Evolutionary conservation across 2,329 filamentous ascomycete species (phyloP).

Genomic region (Exophiala phaeomuriformis): DNA sequence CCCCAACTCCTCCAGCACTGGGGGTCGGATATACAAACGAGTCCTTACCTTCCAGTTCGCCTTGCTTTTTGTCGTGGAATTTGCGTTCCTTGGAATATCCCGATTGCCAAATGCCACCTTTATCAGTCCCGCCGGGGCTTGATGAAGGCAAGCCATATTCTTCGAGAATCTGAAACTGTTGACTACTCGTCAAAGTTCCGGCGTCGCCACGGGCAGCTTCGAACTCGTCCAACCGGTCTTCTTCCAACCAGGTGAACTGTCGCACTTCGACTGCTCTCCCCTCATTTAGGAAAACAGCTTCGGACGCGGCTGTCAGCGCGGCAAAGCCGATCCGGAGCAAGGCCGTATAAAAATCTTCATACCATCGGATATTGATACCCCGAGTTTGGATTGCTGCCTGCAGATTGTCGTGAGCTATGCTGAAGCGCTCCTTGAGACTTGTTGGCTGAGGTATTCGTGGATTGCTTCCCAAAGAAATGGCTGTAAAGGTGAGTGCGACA

Average conservation of each 20-base stretch:
- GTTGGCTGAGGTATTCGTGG: slow-evolving; percentile 40
- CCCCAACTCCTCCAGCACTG: slow-evolving; percentile 60
- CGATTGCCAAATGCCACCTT: slow-evolving; percentile 36
- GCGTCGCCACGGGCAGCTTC: slow-evolving; percentile 43
- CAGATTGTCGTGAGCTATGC: slow-evolving; percentile 74
- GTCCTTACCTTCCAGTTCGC: slow-evolving; percentile 22
- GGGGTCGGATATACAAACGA: slow-evolving; percentile 34
- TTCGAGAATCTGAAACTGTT: slow-evolving; percentile 29
- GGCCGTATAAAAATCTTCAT: slow-evolving; percentile 94
- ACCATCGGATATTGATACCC: slow-evolving; percentile 69
- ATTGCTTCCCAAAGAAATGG: slow-evolving; percentile 52
- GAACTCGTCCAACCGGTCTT: slow-evolving; percentile 72
- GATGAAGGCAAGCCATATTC: slow-evolving; percentile 28
- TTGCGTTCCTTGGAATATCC: slow-evolving; percentile 43
- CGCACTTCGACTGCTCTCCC: slow-evolving; percentile 67
- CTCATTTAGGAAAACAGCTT: slow-evolving; percentile 93
- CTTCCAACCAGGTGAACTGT: slow-evolving; percentile 82
- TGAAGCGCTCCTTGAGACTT: slow-evolving; percentile 54
- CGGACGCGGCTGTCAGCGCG: slow-evolving; percentile 84
- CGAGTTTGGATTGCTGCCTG: slow-evolving; percentile 84
- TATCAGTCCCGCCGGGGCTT: slow-evolving; percentile 31
- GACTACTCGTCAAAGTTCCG: slow-evolving; percentile 12
- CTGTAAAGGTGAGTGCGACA: slow-evolving; percentile 68
- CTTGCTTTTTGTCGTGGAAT: slow-evolving; percentile 33
- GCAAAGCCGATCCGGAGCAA: slow-evolving; percentile 80